These are phyloP conservation scores for Rhododendron griersonianum DNA, from an alignment of 148 eudicot genomes.

Conservation along the genomic window DNA sequence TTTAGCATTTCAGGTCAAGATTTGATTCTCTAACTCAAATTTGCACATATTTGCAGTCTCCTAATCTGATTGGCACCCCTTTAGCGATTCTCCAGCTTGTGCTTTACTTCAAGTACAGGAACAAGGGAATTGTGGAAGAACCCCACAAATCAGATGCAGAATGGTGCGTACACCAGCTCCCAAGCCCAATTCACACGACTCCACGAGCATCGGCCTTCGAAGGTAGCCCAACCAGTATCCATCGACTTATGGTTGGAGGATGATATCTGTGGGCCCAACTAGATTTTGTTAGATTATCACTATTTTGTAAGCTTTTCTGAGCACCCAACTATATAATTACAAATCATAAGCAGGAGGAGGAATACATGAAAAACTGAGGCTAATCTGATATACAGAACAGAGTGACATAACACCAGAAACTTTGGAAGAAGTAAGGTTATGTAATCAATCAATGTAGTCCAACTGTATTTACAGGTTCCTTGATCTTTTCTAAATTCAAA, in stretches of 20 bases:
- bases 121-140: constrained; percentile 25
- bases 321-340: not conserved
- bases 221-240: not conserved
- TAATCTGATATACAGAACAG: not conserved
- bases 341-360: not conserved
- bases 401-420: not conserved
- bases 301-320: not conserved
- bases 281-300: not conserved
- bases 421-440: not conserved
- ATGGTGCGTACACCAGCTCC: constrained; percentile 12
- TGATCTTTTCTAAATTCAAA: not conserved
- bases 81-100: constrained; percentile 50
- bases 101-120: constrained; percentile 50
- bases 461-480: not conserved
- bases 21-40: constrained; percentile 13
- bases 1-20: not conserved
- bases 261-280: not conserved
- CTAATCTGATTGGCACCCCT: constrained; percentile 47
- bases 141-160: constrained; percentile 47
- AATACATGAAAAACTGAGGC: not conserved
- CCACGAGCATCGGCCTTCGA: not conserved
- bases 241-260: not conserved
- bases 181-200: not conserved
- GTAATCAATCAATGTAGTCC: not conserved
- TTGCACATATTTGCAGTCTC: not conserved